Evolutionary conservation across 2,329 filamentous ascomycete species (phyloP).

Genomic region (Neurospora crassa): DNA sequence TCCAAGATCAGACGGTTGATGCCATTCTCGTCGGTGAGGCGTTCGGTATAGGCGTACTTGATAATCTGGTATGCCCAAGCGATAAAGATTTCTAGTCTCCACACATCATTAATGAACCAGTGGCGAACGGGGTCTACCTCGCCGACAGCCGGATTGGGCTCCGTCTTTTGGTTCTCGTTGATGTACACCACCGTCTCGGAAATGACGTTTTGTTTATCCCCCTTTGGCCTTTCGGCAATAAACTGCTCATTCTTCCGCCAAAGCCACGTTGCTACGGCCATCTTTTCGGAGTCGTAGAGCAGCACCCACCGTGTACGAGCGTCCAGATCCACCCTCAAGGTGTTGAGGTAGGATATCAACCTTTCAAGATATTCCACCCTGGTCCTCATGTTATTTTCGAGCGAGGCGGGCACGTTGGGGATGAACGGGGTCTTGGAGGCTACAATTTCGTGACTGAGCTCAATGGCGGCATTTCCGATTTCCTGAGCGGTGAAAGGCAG

Average conservation of each 20-base stretch:
- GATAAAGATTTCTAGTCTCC: slow-evolving; percentile 62
- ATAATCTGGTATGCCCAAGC: slow-evolving; percentile 72
- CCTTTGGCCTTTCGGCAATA: slow-evolving; percentile 46
- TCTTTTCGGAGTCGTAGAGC: slow-evolving; percentile 83
- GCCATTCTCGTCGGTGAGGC: slow-evolving; percentile 42
- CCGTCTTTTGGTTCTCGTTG: slow-evolving; percentile 65
- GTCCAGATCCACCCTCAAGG: slow-evolving; percentile 56
- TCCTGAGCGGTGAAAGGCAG: slow-evolving; percentile 60
- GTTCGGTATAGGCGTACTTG: slow-evolving; percentile 59
- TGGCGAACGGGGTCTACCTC: slow-evolving; percentile 73
- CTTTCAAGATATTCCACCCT: slow-evolving; percentile 66
- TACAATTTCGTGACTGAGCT: slow-evolving; percentile 73
- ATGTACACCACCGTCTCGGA: slow-evolving; percentile 67
- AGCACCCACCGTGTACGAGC: slow-evolving; percentile 66
- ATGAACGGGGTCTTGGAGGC: slow-evolving; percentile 68
- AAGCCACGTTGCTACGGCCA: slow-evolving; percentile 67
- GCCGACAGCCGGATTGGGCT: slow-evolving; percentile 51
- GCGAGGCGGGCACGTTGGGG: slow-evolving; percentile 59
- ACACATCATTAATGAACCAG: slow-evolving; percentile 74
- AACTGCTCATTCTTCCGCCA: slow-evolving; percentile 75
- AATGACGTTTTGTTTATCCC: slow-evolving; percentile 60
- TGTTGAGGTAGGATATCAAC: slow-evolving; percentile 61
- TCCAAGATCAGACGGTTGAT: slow-evolving; percentile 54
- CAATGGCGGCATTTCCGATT: slow-evolving; percentile 64
- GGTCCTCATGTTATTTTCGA: slow-evolving; percentile 71